Evolutionary conservation across 2,329 filamentous ascomycete genomes (phyloP).

Genomic region (Talaromyces sp.): DNA sequence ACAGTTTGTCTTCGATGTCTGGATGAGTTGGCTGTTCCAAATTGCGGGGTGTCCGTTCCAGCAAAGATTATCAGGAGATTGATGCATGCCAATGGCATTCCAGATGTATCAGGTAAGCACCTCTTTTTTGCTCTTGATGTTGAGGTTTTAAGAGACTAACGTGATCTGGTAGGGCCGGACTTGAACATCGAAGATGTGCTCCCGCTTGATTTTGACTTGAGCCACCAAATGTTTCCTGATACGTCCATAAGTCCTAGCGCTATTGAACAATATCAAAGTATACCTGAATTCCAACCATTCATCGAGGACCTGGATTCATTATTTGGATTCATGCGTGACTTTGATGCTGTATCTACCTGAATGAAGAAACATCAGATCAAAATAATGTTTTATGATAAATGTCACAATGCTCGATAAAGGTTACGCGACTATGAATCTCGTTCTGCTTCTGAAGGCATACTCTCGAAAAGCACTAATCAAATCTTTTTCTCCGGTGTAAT

Average conservation of each 20-base stretch:
- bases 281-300: not conserved
- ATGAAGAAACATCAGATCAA: not conserved
- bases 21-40: constrained; percentile 1
- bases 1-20: not conserved
- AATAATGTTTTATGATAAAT: no score
- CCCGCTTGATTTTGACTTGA: not conserved
- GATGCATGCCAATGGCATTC: constrained; percentile 20
- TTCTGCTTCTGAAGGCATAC: no score
- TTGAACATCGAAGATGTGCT: not conserved
- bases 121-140: not conserved
- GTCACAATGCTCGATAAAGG: no score
- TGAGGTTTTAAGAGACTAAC: not conserved
- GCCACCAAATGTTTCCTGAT: not conserved
- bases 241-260: not conserved
- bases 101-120: constrained; percentile 10
- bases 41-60: constrained; percentile 11
- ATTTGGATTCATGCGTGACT: not conserved
- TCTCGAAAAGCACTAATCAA: no score
- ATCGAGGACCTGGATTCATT: not conserved
- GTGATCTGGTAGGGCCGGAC: not conserved
- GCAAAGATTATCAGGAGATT: constrained; percentile 13
- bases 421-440: no score
- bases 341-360: not conserved
- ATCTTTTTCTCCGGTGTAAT: not conserved
- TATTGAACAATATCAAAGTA: not conserved